Evolutionary conservation across 1,284 basidiomycete species (phyloP).

Genomic region (Sparassis latifolia): DNA sequence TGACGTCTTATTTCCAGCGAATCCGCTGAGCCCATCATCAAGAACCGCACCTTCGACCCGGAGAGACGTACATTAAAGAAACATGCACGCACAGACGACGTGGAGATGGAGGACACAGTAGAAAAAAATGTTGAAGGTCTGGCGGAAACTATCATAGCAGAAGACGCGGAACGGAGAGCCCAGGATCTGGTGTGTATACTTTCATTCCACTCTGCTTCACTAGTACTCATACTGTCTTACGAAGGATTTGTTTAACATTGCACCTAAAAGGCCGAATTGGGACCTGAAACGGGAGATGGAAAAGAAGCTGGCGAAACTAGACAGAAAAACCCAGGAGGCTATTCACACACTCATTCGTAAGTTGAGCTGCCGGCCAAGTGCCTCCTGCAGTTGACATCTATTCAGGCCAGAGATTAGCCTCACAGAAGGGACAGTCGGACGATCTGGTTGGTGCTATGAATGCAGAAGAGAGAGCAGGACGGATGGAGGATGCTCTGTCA

Average conservation of each 20-base stretch:
- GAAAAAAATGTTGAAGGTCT: conserved; percentile 83
- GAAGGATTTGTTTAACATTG: conserved; percentile 94
- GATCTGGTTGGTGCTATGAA: conserved; percentile 76
- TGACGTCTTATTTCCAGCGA: conserved; percentile 7
- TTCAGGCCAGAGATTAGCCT: conserved; percentile 67
- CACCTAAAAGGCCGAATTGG: conserved; percentile 95
- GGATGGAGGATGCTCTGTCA: conserved; percentile 22
- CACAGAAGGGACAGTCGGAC: conserved; percentile 70
- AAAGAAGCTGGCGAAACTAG: conserved; percentile 84
- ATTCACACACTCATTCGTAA: conserved; percentile 89
- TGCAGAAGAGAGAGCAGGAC: conserved; percentile 45
- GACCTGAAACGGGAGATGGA: conserved; percentile 94
- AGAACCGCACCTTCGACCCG: conserved; percentile 83
- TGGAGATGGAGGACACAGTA: conserved; percentile 70
- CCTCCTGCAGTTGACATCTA: conserved; percentile 14
- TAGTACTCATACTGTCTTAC: background rate
- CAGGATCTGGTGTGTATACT: conserved; percentile 75
- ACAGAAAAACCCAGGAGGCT: conserved; percentile 86
- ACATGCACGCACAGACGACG: conserved; percentile 43
- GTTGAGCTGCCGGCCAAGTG: conserved; percentile 23
- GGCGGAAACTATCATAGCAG: conserved; percentile 76
- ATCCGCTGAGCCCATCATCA: conserved; percentile 50
- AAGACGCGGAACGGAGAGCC: conserved; percentile 78
- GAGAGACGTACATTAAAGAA: conserved; percentile 74
- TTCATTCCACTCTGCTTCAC: background rate